A percentile compares a stretch with the other conserved stretches of the same genome.
phyloP scores from a whole-genome alignment of 2,329 filamentous ascomycete genomes.

The Claviceps paspali region DNA sequence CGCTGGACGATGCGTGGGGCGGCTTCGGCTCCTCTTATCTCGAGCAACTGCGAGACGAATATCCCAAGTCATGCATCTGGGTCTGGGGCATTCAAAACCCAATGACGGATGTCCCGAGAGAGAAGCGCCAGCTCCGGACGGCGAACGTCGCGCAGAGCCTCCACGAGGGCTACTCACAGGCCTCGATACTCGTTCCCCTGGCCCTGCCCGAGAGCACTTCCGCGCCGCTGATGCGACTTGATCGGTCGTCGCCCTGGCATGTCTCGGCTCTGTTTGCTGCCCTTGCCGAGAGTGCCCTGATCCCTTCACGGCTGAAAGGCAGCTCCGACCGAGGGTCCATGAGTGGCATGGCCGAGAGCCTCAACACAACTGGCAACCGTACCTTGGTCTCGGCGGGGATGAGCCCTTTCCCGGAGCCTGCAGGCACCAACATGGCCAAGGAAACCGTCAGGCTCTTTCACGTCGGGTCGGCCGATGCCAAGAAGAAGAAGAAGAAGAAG shows the following conservation, averaged over 20 bases:
- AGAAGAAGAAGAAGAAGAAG: slow-evolving; percentile 2
- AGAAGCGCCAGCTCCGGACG: slow-evolving; percentile 39
- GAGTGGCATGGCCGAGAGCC: slow-evolving; percentile 44
- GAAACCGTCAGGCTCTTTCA: slow-evolving; percentile 19
- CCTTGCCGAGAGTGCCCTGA: slow-evolving; percentile 61
- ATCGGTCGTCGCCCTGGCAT: slow-evolving; percentile 60
- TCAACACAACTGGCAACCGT: slow-evolving; percentile 67
- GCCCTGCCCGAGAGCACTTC: slow-evolving; percentile 41
- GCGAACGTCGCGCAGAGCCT: slow-evolving; percentile 63
- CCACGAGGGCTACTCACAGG: slow-evolving; percentile 50
- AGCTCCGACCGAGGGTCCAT: slow-evolving; percentile 31
- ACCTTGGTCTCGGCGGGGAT: slow-evolving; percentile 63
- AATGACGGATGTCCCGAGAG: slow-evolving; percentile 35
- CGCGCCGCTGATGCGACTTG: slow-evolving; percentile 43
- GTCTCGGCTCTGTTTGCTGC: slow-evolving; percentile 60
- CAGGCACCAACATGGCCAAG: slow-evolving; percentile 14
- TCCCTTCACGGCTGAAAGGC: slow-evolving; percentile 56
- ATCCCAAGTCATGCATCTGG: slow-evolving; percentile 76
- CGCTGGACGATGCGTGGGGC: slow-evolving; percentile 66
- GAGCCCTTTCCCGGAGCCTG: slow-evolving; percentile 30
- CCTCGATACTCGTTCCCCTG: slow-evolving; percentile 66
- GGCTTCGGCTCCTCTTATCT: slow-evolving; percentile 60
- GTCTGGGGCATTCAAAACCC: slow-evolving; percentile 67
- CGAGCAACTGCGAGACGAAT: slow-evolving; percentile 74
- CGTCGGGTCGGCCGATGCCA: slow-evolving; percentile 8